These are phyloP conservation scores for Xylaria sp. DNA, from an alignment of 495 filamentous ascomycete genomes.

Conservation along the genomic window DNA sequence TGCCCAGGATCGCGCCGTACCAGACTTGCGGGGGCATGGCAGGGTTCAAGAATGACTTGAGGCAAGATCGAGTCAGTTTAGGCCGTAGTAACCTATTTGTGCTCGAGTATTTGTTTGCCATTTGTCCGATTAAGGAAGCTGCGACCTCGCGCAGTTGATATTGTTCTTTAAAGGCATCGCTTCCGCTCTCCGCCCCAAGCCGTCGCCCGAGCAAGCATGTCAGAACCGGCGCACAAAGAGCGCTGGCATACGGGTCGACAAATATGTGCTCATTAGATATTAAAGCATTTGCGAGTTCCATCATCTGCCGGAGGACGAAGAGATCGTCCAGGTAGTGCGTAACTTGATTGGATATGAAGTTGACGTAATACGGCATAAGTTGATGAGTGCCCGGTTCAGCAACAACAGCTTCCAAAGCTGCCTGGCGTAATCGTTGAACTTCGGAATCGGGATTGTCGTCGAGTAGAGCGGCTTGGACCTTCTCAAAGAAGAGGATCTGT, in stretches of 20 bases:
- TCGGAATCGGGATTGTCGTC: slow-evolving; percentile 82
- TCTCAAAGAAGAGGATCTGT: slow-evolving; percentile 95
- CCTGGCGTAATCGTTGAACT: slow-evolving; percentile 71
- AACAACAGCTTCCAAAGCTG: slow-evolving; percentile 79
- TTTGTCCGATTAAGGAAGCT: slow-evolving; percentile 74
- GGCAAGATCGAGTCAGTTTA: slow-evolving; percentile 85
- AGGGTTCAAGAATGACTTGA: slow-evolving; percentile 89
- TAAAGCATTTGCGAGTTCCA: slow-evolving; percentile 83
- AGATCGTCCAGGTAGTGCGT: slow-evolving; percentile 87
- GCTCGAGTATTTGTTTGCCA: slow-evolving; percentile 76
- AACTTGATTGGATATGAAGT: slow-evolving; percentile 92
- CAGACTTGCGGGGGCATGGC: slow-evolving; percentile 78
- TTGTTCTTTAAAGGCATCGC: slow-evolving; percentile 60
- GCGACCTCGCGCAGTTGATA: slow-evolving; percentile 85
- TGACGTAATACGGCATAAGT: slow-evolving; percentile 91
- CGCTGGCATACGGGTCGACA: slow-evolving; percentile 88
- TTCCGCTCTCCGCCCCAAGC: slow-evolving; percentile 62
- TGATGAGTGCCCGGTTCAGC: slow-evolving; percentile 94
- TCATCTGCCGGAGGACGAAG: slow-evolving; percentile 86
- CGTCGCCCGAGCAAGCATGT: slow-evolving; percentile 90
- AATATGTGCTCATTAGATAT: slow-evolving; percentile 83
- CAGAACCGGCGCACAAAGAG: slow-evolving; percentile 84
- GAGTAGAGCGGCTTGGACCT: slow-evolving; percentile 82
- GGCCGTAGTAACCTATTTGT: slow-evolving; percentile 80
- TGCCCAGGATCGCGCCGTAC: slow-evolving; percentile 83